Conservation (phyloP, 2,329 filamentous ascomycete species). For the Cladophialophora immunda region DNA sequence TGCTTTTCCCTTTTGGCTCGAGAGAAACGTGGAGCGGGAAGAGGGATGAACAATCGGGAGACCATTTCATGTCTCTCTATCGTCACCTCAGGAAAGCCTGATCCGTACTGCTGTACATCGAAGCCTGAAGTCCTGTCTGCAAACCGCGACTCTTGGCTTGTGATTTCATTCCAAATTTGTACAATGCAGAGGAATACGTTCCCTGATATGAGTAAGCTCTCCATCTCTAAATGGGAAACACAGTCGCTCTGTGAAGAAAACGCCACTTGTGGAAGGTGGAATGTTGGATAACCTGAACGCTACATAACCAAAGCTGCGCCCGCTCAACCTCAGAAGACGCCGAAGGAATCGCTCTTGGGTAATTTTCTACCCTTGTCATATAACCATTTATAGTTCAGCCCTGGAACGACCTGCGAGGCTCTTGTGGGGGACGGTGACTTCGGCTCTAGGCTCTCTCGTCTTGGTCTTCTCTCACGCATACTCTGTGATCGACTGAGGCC, state of each 20-base stretch:
- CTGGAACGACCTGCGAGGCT: conserved; percentile 72
- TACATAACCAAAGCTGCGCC: not conserved
- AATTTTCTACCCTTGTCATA: conserved; percentile 77
- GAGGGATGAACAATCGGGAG: too few species aligned
- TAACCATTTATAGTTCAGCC: conserved; percentile 91
- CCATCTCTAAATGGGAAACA: not conserved
- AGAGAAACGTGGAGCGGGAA: too few species aligned
- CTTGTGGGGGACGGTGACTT: conserved; percentile 41
- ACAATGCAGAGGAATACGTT: not conserved
- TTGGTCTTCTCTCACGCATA: conserved; percentile 33
- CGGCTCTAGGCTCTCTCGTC: conserved; percentile 31
- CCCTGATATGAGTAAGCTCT: not conserved
- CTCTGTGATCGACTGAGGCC: conserved; percentile 37
- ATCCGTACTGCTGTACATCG: not conserved
- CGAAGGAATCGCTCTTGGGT: conserved; percentile 34
- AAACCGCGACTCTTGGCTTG: not conserved
- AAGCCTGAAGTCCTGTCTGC: not conserved
- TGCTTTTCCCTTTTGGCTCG: too few species aligned
- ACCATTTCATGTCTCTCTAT: not conserved
- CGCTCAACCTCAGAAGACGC: conserved; percentile 29
- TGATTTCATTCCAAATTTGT: not conserved
- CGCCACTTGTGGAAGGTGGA: not conserved
- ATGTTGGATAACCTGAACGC: not conserved
- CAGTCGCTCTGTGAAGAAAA: not conserved
- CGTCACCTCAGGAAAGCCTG: not conserved